Conservation (phyloP, 192 early-diverging fungal species). For the Coemansia sp. region DNA sequence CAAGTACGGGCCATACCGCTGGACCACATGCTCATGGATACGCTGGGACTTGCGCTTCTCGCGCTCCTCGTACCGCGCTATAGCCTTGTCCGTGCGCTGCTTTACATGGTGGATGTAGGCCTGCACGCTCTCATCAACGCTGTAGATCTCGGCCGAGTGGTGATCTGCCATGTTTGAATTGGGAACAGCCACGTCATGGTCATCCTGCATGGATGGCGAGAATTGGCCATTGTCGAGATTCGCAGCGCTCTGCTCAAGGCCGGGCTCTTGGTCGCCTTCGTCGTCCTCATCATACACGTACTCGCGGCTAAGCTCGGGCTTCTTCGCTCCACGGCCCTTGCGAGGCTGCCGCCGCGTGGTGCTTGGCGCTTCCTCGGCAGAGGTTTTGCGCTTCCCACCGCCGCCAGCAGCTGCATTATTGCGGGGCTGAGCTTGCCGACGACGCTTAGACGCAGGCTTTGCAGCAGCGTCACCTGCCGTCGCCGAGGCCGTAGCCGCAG, state of each 20-base stretch:
- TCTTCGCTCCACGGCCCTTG: slow-evolving; percentile 15
- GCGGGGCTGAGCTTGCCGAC: slow-evolving; percentile 5
- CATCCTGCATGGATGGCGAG: slow-evolving; percentile 2
- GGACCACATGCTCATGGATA: slow-evolving; percentile 44
- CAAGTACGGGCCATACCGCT: slow-evolving; percentile 45
- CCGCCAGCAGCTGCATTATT: too few relatives aligned
- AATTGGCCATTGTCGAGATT: slow-evolving; percentile 3
- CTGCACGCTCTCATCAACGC: slow-evolving; percentile 43
- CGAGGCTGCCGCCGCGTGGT: slow-evolving; percentile 20
- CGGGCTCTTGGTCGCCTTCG: slow-evolving; percentile 17
- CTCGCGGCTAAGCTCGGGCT: slow-evolving; percentile 39
- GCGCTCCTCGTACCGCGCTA: slow-evolving; percentile 42
- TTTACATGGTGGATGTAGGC: slow-evolving; percentile 46
- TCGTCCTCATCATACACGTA: slow-evolving; percentile 45
- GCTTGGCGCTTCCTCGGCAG: background rate
- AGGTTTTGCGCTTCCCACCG: slow-evolving; percentile 9
- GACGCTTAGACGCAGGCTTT: slow-evolving; percentile 23
- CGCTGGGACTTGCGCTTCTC: slow-evolving; percentile 40
- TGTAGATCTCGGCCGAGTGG: slow-evolving; percentile 13
- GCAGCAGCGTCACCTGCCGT: background rate
- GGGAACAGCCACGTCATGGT: slow-evolving; percentile 25
- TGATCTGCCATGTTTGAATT: background rate
- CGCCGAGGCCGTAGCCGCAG: too few relatives aligned
- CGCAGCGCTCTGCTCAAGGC: slow-evolving; percentile 29
- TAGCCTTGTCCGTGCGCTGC: slow-evolving; percentile 39